Evolutionary conservation across 1,284 basidiomycete species (phyloP).

Genomic region (Testicularia cyperi): DNA sequence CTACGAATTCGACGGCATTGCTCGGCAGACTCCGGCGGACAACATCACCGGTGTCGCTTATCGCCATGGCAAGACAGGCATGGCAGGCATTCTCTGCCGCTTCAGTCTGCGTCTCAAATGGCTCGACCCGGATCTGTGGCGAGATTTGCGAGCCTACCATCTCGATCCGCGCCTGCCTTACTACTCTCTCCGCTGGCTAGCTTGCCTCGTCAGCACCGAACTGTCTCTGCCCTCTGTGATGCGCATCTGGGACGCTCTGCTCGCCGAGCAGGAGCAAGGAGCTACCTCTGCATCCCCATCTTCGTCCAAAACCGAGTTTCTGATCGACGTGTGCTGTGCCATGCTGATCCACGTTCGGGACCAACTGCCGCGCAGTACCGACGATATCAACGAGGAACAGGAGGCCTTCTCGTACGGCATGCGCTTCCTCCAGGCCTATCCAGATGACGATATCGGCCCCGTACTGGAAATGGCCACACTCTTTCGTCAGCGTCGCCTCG

Average conservation of each 20-base stretch:
- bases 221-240: slow-evolving; percentile 48
- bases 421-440: slow-evolving; percentile 47
- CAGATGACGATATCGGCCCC: slow-evolving; percentile 47
- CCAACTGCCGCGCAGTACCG: slow-evolving; percentile 7
- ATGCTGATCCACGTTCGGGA: slow-evolving; percentile 44
- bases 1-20: slow-evolving; percentile 53
- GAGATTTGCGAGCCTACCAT: slow-evolving; percentile 21
- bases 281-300: slow-evolving; percentile 3
- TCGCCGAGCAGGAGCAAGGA: slow-evolving; percentile 41
- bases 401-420: slow-evolving; percentile 48
- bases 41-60: too few relatives aligned
- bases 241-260: slow-evolving; percentile 53
- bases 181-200: slow-evolving; percentile 58
- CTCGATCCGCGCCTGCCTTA: slow-evolving; percentile 55
- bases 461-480: slow-evolving; percentile 47
- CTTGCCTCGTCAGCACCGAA: slow-evolving; percentile 53
- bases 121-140: slow-evolving; percentile 48
- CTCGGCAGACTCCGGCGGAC: slow-evolving; percentile 18
- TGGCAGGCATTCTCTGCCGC: slow-evolving; percentile 43
- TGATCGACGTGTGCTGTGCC: slow-evolving; percentile 55
- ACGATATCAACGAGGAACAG: slow-evolving; percentile 16
- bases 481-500: slow-evolving; percentile 41
- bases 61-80: slow-evolving; percentile 23
- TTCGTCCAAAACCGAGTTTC: slow-evolving; percentile 53
- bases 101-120: slow-evolving; percentile 46